A percentile compares a stretch with the other conserved stretches of the same genome.
phyloP scores from a whole-genome alignment of 768 basidiomycete genomes.

The Cystofilobasidium capitatum region DNA sequence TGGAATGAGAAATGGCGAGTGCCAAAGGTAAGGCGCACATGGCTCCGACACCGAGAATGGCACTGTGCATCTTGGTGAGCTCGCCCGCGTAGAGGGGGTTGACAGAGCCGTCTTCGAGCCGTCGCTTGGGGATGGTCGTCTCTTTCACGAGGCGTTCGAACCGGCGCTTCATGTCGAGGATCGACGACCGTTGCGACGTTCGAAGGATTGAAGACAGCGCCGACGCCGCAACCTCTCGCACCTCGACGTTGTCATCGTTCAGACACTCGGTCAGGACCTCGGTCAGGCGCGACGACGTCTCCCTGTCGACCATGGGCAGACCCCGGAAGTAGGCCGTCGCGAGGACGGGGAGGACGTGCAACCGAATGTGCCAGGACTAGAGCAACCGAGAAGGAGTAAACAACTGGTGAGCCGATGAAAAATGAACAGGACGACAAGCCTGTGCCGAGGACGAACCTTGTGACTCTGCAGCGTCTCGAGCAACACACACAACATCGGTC shows the following conservation, averaged over 20 bases:
- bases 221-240: slow-evolving; percentile 65
- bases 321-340: slow-evolving; percentile 88
- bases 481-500: slow-evolving; percentile 17
- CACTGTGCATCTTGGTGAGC: slow-evolving; percentile 68
- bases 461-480: slow-evolving; percentile 61
- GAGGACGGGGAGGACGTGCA: slow-evolving; percentile 76
- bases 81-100: slow-evolving; percentile 64
- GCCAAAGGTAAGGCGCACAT: slow-evolving; percentile 37
- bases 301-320: slow-evolving; percentile 61
- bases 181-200: slow-evolving; percentile 80
- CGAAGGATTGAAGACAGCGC: slow-evolving; percentile 73
- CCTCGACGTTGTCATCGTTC: slow-evolving; percentile 82
- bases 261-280: slow-evolving; percentile 68
- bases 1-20: neutral
- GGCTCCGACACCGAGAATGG: slow-evolving; percentile 87
- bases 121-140: slow-evolving; percentile 57
- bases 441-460: slow-evolving; percentile 50
- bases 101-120: slow-evolving; percentile 30
- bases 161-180: slow-evolving; percentile 77
- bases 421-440: neutral
- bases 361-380: slow-evolving; percentile 82
- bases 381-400: slow-evolving; percentile 9
- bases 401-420: neutral
- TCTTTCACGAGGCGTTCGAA: slow-evolving; percentile 60
- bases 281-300: slow-evolving; percentile 61